A percentile compares a stretch with the other conserved stretches of the same genome.
Evolutionary conservation across 306 rosid species (phyloP).

Genomic region (Cicer arietinum): DNA sequence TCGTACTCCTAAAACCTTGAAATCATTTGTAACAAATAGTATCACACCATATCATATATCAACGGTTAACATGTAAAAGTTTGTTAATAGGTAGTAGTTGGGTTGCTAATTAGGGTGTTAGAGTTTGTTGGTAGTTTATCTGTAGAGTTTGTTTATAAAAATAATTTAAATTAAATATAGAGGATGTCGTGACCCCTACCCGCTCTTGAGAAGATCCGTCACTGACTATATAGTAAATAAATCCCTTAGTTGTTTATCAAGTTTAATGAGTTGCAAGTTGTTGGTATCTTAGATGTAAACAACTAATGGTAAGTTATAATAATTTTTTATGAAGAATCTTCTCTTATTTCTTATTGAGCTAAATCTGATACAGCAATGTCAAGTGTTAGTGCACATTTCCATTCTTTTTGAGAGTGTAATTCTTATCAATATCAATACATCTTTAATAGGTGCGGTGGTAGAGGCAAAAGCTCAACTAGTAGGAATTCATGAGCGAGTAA

Average conservation of each 20-base stretch:
- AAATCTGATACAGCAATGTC: constrained; percentile 3
- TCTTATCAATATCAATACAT: neutral
- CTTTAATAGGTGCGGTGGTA: constrained; percentile 69
- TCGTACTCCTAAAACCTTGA: too few species aligned
- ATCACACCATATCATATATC: too few species aligned
- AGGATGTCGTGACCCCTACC: too few species aligned
- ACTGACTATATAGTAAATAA: neutral
- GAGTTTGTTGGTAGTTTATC: too few species aligned
- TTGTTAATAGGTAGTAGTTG: too few species aligned
- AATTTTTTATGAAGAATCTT: constrained; percentile 9
- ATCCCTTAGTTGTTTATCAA: constrained; percentile 10
- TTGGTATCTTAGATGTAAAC: constrained; percentile 24
- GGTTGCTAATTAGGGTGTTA: too few species aligned
- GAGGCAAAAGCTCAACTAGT: constrained; percentile 86
- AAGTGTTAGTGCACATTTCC: neutral
- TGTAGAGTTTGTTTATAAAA: too few species aligned
- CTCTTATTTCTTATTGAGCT: neutral
- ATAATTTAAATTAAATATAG: too few species aligned
- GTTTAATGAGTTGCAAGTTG: constrained; percentile 17
- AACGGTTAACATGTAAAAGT: too few species aligned
- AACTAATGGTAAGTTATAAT: constrained; percentile 17
- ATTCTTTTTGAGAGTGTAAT: constrained; percentile 8
- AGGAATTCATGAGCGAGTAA: constrained; percentile 97
- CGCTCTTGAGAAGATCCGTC: too few species aligned
- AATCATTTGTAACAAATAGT: too few species aligned